phyloP scores from a whole-genome alignment of 495 filamentous ascomycete species.

The Penicillium canariense region DNA sequence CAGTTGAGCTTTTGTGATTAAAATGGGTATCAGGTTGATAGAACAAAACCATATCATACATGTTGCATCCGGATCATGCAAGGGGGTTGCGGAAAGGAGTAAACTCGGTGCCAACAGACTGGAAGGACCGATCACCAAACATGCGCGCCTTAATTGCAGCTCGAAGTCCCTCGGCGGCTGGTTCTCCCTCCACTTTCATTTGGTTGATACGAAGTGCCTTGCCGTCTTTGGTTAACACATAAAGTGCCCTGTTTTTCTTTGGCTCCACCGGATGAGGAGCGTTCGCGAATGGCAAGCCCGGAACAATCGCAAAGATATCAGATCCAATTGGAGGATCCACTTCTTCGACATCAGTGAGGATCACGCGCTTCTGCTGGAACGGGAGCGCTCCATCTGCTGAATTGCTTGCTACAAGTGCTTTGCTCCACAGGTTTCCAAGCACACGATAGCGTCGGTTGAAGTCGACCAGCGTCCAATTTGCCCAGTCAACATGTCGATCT shows the following conservation, averaged over 20 bases:
- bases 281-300: conserved; percentile 41
- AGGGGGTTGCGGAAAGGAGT: conserved; percentile 42
- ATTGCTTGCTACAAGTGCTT: conserved; percentile 28
- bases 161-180: conserved; percentile 34
- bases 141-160: conserved; percentile 46
- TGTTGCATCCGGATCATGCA: conserved; percentile 16
- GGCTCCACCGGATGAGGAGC: conserved; percentile 25
- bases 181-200: conserved; percentile 47
- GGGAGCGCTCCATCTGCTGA: conserved; percentile 9
- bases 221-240: conserved; percentile 38
- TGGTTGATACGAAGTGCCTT: conserved; percentile 37
- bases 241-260: conserved; percentile 32
- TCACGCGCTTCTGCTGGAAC: conserved; percentile 38
- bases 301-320: conserved; percentile 28
- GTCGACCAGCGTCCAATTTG: conserved; percentile 44
- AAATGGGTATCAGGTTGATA: conserved; percentile 22
- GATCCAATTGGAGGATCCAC: conserved; percentile 30
- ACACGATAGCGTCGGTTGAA: conserved; percentile 50
- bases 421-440: conserved; percentile 56
- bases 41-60: conserved; percentile 7
- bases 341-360: conserved; percentile 40
- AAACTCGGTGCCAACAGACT: conserved; percentile 26
- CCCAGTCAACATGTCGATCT: conserved; percentile 55
- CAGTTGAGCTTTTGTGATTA: background rate
- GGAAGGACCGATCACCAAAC: conserved; percentile 34